Base-by-base conservation (phyloP, 768 basidiomycete genomes). In the Scleroderma citrinum region DNA sequence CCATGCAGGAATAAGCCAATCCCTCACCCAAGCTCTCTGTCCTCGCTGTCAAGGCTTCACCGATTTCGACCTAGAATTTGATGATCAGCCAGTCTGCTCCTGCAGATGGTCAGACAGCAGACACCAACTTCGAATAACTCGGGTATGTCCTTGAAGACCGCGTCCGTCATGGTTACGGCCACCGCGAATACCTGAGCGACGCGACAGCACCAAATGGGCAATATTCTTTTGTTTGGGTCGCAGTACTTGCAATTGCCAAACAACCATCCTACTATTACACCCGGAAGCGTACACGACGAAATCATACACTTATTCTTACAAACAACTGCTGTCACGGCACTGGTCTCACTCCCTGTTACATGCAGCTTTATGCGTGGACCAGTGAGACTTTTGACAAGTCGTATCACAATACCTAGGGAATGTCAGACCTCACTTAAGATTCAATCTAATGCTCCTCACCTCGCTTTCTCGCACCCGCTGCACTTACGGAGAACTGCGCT, bases 131-230 rank as follows among this genome's bases (percentile, higher is more conserved):
- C 96, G 58, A 95, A 94, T 62, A 98, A 80, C 69, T 99, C 96
- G 37, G 95, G 94, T 46, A 97, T 80, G 69, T 99, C 94, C 68
- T 88, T 89, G 75, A 89, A 90, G 48, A 83, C 75, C 60, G 85
- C 81, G 63, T 88, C 87, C 44, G 82, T 70, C 78, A 80, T 80
- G 43, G 51, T 60, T 32, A 47, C 52, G 42, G 38, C 32, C 51
- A 29, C 35, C 38, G 36, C 44, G 29, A 35, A 30, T 7, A 29
- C 43, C 23, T 37, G 43, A 35, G 42, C 26, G n/a, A 36, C 42
- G 47, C 38, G 47, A 48, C n/a, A 19, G 17, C n/a, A 45, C 19
- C 26, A 29, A 29, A 5, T n/a, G n/a, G 26, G 42, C 43, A 23
- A 40, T 43, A 35, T 42, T 37, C 19, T 8, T 29, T 16, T 35